These are phyloP conservation scores for Bromus sterilis DNA, from an alignment of 176 grass and related monocot genomes.

Conservation along the genomic window DNA sequence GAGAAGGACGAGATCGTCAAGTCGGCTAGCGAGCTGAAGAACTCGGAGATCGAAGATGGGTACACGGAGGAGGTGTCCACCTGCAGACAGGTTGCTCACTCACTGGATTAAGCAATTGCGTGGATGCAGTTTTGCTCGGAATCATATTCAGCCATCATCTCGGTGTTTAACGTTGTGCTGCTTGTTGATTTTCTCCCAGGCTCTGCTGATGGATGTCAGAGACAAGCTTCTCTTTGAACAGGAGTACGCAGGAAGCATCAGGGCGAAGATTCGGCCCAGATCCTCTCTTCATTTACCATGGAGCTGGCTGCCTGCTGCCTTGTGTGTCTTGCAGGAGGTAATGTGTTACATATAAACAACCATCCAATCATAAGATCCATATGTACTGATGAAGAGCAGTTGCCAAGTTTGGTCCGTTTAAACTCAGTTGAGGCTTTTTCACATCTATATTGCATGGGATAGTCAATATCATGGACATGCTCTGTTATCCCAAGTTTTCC, in stretches of 20 bases:
- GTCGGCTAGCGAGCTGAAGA: conserved; percentile 78
- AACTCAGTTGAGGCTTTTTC: background rate
- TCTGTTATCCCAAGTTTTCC: background rate
- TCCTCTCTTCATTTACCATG: conserved; percentile 75
- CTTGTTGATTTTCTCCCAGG: conserved; percentile 32
- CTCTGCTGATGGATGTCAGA: conserved; percentile 80
- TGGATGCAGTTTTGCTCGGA: background rate
- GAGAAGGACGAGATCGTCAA: conserved; percentile 99
- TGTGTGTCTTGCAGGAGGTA: conserved; percentile 95
- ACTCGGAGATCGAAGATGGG: conserved; percentile 68
- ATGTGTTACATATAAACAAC: background rate
- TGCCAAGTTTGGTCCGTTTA: background rate
- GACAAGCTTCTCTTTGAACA: conserved; percentile 96
- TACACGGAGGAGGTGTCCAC: conserved; percentile 54
- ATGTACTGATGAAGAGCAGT: background rate
- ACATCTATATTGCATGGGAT: background rate
- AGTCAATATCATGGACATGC: background rate
- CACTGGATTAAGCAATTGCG: background rate
- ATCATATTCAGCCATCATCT: background rate
- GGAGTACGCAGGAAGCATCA: conserved; percentile 76
- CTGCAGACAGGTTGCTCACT: conserved; percentile 56
- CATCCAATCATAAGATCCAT: background rate
- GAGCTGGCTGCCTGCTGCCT: conserved; percentile 69
- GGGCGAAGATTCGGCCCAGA: conserved; percentile 74
- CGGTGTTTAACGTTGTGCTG: conserved; percentile 2